Base-by-base conservation (phyloP, 2,329 filamentous ascomycete species). In the Coniella vitis region DNA sequence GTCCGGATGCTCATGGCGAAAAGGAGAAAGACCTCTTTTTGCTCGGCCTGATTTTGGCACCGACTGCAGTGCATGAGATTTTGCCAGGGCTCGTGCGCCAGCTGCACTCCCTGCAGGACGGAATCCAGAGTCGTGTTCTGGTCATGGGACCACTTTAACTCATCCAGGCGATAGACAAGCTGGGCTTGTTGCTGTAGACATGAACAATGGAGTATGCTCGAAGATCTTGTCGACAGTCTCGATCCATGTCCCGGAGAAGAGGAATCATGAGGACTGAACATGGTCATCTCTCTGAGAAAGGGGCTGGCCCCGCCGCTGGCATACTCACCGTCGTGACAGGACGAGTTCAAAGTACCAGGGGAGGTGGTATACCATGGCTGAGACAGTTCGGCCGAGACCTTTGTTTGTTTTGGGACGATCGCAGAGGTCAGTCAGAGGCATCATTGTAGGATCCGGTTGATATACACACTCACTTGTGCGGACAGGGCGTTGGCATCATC, bases 1-100 rank as follows among this genome's bases (percentile, higher is more conserved):
- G 52, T 53, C 12, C 53, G 50, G 20, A 57, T 54, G 36, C 49
- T 56, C 42, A 54, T 51, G 17, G 53, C 53, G 38, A 56, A 56
- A 14, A 57, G 44, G 4, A 54, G 49, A 19, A 55, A 51, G 10
- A 53, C 48, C 17, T 57, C 49, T 31, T 47, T 49, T 31, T 56
- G 50, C 10, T 55, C 48, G 13, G 45, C 50, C 37, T 55, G 41
- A 9, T 38, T 46, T 37, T 38, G 41, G 45, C 53, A 54, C 29
- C 39, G 31, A 25, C 43, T 43, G 38, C 55, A 56, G 37, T 54
- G 49, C 48, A 54, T 49, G 16, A 56, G 38, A 19, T 35, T 45
- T 38, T 54, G 48, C 54, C 53, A 55, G 31, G 53, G 53, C 8
- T 43, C 16, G 19, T 52, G 39, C 14, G 55, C 53, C 41, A 52